Evolutionary conservation across 1,284 basidiomycete species (phyloP), one percentile per base, ranked within the genome.

Genomic region (Peniophora sp.): DNA sequence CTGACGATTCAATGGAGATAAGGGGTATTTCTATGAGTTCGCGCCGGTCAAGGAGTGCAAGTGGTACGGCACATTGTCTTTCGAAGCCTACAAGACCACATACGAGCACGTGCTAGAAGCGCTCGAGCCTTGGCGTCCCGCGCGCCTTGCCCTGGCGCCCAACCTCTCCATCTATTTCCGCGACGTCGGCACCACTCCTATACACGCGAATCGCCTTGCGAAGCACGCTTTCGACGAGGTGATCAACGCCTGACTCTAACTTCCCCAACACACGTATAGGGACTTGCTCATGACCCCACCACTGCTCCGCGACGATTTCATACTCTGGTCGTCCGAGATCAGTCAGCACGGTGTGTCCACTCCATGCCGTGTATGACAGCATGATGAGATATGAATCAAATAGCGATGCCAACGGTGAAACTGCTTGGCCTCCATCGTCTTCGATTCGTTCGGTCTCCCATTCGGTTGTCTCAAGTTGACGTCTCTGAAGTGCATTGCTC

Each of bases 141-240:
- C 83, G 14, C 73, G 94, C 63, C 76, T 97, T 52, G 94, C 94
- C 54, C 76, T 97, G 49, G 93, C 94, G 42, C 79, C 97, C 63
- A 97, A 97, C 76, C 97, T 97, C 72, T 89, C 92, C 46, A 93
- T 97, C 56, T 97, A 93, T 74, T 97, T 92, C 73, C 94, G 96
- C 70, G 93, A 97, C 70, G 94, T 97, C 64, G 79, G 87, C 63
- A 89, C 91, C 71, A 90, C 86, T 61, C 92, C 93, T 52, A 90
- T 95, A 67, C 79, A 90, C 57, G 94, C 93, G 45, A 95, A 92
- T 70, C 91, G 93, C 69, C 79, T 97, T 56, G 94, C 83, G 1
- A 85, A 86, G 60, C 79, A 80, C 55, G 82, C 83, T 2, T 84
- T 85, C 55, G 84, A 85, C 58, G 81, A 84, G 56, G 84, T 83